phyloP scores from a whole-genome alignment of 192 early-diverging fungal genomes.

The Spinellus fusiger region DNA sequence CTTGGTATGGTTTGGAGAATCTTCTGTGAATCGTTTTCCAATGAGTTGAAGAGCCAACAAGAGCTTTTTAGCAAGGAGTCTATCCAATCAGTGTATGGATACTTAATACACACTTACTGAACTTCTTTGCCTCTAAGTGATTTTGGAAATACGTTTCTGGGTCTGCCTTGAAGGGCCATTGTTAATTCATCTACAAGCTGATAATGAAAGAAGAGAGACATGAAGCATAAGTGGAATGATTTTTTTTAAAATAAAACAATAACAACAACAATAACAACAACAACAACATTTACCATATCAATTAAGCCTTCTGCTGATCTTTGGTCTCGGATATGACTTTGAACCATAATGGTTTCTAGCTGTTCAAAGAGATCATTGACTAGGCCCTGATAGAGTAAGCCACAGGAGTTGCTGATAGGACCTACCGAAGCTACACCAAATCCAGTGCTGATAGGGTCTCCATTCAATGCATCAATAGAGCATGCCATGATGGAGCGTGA shows the following conservation, averaged over 20 bases:
- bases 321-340: background rate
- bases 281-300: background rate
- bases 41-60: conserved; percentile 7
- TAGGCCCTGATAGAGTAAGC: background rate
- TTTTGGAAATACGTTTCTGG: background rate
- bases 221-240: background rate
- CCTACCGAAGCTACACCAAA: conserved; percentile 6
- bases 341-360: conserved; percentile 4
- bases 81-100: background rate
- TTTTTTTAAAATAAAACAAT: background rate
- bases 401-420: background rate
- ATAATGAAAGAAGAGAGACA: background rate
- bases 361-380: conserved; percentile 15
- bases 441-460: background rate
- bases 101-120: conserved; percentile 4
- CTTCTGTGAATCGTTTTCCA: conserved; percentile 7
- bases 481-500: background rate
- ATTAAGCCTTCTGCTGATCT: background rate
- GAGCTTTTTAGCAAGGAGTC: conserved; percentile 3
- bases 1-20: background rate
- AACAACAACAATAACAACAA: background rate
- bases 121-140: background rate
- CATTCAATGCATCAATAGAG: conserved; percentile 9
- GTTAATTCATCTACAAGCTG: background rate
- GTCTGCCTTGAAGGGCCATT: background rate